Evolutionary conservation across 2,329 filamentous ascomycete genomes (phyloP), one percentile per base, ranked within the genome.

Genomic region (Capronia americana): DNA sequence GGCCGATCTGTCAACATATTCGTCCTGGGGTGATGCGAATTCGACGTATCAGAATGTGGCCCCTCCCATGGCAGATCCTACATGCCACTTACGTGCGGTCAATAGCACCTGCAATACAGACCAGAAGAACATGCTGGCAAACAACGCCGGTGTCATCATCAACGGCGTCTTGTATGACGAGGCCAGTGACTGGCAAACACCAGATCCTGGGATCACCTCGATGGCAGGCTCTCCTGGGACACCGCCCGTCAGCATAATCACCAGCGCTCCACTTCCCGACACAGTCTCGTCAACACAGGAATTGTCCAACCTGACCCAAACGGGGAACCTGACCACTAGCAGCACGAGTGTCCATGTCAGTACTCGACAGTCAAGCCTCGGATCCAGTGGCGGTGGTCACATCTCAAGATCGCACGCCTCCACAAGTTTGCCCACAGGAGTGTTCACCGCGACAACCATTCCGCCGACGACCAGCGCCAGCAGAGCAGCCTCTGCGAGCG

Each of bases 31-130:
- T 0, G 80, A 85, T 1, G 76, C 79, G 1, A 86, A 87, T 69
- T 82, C 88, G 1, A 88, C 84, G 0, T 81, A 86, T 66, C 85
- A 81, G 0, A 86, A 87, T 70, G 80, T 79, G 57, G 75, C 85
- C 2, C 85, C 86, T 0, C 65, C 76, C 17, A 78, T 81, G 59
- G 82, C 82, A 1, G 73, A 80, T 11, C 76, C 84, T 2, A 87
- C 84, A 4, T 92, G 89, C 77, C 92, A 85, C 77, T 72, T 91
- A 8, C 83, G 88, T 24, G 78, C 77, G 54, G 79, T 85, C 46
- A 73, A 74, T 11, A 74, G 74, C 1, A 86, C 85, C 0, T 91
- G 89, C 73, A 80, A 80, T 0, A 73, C 80, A 5, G 82, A 86
- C 1, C 79, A 87, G 71, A 78, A 80, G 3, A 73, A 80, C 28